Percentiles rank a stretch among this genome's conserved stretches.
Evolutionary conservation across 2,329 filamentous ascomycete species (phyloP).

Genomic region (Graphiopsis chlorocephala): DNA sequence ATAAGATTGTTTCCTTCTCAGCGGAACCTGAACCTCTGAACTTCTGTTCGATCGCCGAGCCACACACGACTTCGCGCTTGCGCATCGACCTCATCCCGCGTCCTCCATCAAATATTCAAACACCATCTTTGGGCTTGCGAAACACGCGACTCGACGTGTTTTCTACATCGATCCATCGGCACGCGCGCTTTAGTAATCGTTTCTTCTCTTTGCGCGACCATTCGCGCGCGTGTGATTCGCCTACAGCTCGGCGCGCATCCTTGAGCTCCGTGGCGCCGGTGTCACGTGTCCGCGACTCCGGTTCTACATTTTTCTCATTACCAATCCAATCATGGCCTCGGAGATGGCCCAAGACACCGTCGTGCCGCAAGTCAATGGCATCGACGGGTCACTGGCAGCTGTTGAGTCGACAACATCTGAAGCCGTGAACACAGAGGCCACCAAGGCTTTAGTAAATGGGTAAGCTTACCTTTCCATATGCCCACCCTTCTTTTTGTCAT

Average conservation of each 20-base stretch:
- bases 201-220: constrained; percentile 14
- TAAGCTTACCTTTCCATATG: constrained; percentile 1
- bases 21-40: constrained; percentile 14
- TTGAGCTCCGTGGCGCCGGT: constrained; percentile 8
- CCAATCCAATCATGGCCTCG: constrained; percentile 19
- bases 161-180: constrained; percentile 6
- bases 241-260: constrained; percentile 13
- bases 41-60: constrained; percentile 21
- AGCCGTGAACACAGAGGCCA: background rate
- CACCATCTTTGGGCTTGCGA: constrained; percentile 8
- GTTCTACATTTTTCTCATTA: constrained; percentile 5
- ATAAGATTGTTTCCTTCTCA: constrained; percentile 16
- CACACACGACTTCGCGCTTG: constrained; percentile 19
- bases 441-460: constrained; percentile 10
- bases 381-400: constrained; percentile 8
- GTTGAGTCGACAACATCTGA: background rate
- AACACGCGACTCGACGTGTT: constrained; percentile 15
- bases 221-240: constrained; percentile 11
- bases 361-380: constrained; percentile 15
- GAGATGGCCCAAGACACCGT: constrained; percentile 16
- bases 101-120: constrained; percentile 15
- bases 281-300: constrained; percentile 14
- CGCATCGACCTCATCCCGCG: constrained; percentile 14
- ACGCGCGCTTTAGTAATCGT: constrained; percentile 14
- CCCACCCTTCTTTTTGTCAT: background rate